A percentile compares a stretch with the other conserved stretches of the same genome.
Conservation (phyloP, 495 filamentous ascomycete genomes). For the Bryoglossum gracile region DNA sequence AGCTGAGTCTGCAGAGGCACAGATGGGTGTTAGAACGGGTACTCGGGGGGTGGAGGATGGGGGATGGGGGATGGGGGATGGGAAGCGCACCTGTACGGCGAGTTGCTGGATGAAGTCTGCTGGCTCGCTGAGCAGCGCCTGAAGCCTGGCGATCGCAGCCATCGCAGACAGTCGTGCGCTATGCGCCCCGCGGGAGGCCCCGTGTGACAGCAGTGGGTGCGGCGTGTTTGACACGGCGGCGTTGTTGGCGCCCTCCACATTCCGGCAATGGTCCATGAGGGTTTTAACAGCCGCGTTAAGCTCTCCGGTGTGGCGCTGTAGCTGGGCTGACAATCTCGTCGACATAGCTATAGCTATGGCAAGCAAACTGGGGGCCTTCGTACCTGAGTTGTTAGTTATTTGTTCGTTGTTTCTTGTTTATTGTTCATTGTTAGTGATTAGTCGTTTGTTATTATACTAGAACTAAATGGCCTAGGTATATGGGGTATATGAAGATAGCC, state of each 20-base stretch:
- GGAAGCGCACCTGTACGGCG: background rate
- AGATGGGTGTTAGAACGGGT: background rate
- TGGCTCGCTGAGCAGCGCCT: slow-evolving; percentile 1
- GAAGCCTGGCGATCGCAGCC: background rate
- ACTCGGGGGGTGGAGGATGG: background rate
- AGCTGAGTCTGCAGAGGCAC: slow-evolving; percentile 28
- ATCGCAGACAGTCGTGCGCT: no score
- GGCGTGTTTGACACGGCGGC: background rate
- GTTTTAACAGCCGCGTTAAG: background rate
- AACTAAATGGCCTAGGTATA: no score
- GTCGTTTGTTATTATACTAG: no score
- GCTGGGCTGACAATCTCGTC: no score
- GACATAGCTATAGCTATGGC: no score
- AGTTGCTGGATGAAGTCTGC: slow-evolving; percentile 19
- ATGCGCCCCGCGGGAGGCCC: background rate
- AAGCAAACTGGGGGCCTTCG: no score
- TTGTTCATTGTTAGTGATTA: no score
- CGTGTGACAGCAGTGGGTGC: background rate
- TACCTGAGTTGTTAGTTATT: no score
- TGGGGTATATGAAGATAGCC: no score
- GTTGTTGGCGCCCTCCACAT: background rate
- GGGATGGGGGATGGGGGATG: background rate
- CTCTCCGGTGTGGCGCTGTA: background rate
- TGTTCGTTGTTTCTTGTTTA: no score
- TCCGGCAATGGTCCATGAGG: background rate